A percentile compares a stretch with the other conserved stretches of the same genome.
These are phyloP conservation scores for Boletus patriciae DNA, from an alignment of 768 basidiomycete genomes.

Conservation along the genomic window DNA sequence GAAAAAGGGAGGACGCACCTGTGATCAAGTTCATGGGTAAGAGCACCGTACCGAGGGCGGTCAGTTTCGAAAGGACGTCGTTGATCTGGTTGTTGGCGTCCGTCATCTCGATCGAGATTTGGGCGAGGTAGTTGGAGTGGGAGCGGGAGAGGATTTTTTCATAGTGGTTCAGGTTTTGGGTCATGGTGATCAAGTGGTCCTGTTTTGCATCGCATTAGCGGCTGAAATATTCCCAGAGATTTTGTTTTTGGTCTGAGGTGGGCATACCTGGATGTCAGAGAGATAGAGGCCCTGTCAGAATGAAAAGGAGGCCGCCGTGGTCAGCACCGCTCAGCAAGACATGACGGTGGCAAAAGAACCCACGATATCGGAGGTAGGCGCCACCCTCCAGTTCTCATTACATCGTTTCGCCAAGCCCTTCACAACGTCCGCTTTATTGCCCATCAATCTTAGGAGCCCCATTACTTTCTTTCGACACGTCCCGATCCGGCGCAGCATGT, in stretches of 20 bases:
- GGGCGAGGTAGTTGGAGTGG: constrained; percentile 98
- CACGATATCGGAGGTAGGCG: constrained; percentile 96
- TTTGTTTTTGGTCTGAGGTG: too few relatives aligned
- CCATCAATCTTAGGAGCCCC: constrained; percentile 95
- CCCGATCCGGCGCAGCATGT: constrained; percentile 96
- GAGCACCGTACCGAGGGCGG: constrained; percentile 95
- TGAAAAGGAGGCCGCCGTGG: neutral
- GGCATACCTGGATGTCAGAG: constrained; percentile 81
- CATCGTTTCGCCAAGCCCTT: constrained; percentile 98
- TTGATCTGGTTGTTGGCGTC: constrained; percentile 99
- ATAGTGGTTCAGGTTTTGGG: constrained; percentile 98
- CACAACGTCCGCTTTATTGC: constrained; percentile 99
- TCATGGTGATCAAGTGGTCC: constrained; percentile 99
- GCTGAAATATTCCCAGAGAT: neutral
- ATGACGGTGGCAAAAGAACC: constrained; percentile 23
- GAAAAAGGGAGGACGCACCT: constrained; percentile 45
- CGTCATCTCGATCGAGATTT: constrained; percentile 99
- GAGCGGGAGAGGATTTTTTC: constrained; percentile 99
- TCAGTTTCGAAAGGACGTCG: constrained; percentile 95
- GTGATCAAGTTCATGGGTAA: constrained; percentile 98
- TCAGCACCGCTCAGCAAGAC: constrained; percentile 2
- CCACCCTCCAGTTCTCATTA: constrained; percentile 98
- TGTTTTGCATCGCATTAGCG: constrained; percentile 24
- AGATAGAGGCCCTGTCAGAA: constrained; percentile 79
- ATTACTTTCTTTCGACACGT: constrained; percentile 99